Percentiles rank a stretch among this genome's conserved stretches.
Conservation (phyloP, 305 asterid species). For the Euphrasia arctica region DNA sequence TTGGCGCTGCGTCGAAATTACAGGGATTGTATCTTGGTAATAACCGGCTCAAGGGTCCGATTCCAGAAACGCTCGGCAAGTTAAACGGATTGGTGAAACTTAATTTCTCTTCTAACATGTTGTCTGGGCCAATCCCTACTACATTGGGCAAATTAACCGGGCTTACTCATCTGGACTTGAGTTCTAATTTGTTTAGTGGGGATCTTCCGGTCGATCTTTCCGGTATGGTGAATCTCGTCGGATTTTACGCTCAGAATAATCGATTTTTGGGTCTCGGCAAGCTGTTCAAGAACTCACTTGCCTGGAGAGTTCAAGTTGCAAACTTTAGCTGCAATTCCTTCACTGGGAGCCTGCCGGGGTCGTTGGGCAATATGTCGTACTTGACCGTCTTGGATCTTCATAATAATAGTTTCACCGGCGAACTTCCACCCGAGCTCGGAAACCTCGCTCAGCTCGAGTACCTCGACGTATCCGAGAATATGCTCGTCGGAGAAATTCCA, state of each 20-base stretch:
- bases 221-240: constrained; percentile 64
- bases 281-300: constrained; percentile 46
- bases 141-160: constrained; percentile 49
- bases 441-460: constrained; percentile 61
- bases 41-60: constrained; percentile 58
- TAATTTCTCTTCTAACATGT: constrained; percentile 57
- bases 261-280: constrained; percentile 52
- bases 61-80: constrained; percentile 65
- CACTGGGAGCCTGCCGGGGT: constrained; percentile 54
- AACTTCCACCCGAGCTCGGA: constrained; percentile 60
- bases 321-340: constrained; percentile 64
- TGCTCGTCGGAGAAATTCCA: constrained; percentile 61
- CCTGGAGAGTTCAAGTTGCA: constrained; percentile 67
- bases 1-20: constrained; percentile 46
- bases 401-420: constrained; percentile 55
- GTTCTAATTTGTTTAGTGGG: constrained; percentile 53
- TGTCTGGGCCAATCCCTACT: constrained; percentile 62
- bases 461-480: constrained; percentile 69
- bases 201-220: constrained; percentile 49
- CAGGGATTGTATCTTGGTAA: constrained; percentile 75
- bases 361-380: constrained; percentile 64
- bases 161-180: constrained; percentile 83
- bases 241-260: constrained; percentile 68
- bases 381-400: constrained; percentile 75
- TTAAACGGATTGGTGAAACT: constrained; percentile 69